Conservation (phyloP, 164 flowering plant species). For the grape (Vitis vinifera) region DNA sequence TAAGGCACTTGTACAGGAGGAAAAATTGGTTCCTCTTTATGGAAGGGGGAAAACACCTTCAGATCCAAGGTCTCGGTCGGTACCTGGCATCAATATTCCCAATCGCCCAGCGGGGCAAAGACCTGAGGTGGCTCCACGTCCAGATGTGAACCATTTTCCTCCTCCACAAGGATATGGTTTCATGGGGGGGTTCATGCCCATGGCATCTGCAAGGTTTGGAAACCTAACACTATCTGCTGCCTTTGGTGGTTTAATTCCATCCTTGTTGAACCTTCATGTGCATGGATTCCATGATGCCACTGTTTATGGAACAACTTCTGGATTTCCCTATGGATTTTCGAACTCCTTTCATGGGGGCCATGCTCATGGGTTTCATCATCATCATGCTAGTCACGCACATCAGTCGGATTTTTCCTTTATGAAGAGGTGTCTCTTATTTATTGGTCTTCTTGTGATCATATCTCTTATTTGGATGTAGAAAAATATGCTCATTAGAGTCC, state of each 20-base stretch:
- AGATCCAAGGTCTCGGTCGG: conserved; percentile 65
- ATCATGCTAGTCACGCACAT: conserved; percentile 5
- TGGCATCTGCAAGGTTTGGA: conserved; percentile 53
- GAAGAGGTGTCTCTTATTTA: conserved; percentile 19
- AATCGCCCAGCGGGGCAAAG: conserved; percentile 72
- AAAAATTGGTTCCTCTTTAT: conserved; percentile 73
- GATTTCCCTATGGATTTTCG: conserved; percentile 49
- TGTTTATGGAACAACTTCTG: conserved; percentile 59
- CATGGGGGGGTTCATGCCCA: conserved; percentile 58
- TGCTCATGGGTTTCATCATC: conserved; percentile 30
- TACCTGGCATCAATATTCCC: conserved; percentile 64
- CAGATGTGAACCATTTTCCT: conserved; percentile 12
- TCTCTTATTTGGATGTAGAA: conserved; percentile 3
- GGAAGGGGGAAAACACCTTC: conserved; percentile 63
- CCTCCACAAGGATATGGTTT: conserved; percentile 55
- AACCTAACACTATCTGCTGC: conserved; percentile 58
- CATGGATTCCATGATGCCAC: conserved; percentile 66
- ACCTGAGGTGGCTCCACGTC: conserved; percentile 56
- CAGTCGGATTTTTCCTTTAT: conserved; percentile 11
- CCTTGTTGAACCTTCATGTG: conserved; percentile 53
- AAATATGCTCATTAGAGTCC: background rate
- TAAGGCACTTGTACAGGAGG: conserved; percentile 71
- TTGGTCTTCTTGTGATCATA: conserved; percentile 16
- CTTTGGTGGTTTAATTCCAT: conserved; percentile 62
- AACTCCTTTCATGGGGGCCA: conserved; percentile 32